Evolutionary conservation across 257 asterid species (phyloP).

Genomic region (Nicotiana attenuata): DNA sequence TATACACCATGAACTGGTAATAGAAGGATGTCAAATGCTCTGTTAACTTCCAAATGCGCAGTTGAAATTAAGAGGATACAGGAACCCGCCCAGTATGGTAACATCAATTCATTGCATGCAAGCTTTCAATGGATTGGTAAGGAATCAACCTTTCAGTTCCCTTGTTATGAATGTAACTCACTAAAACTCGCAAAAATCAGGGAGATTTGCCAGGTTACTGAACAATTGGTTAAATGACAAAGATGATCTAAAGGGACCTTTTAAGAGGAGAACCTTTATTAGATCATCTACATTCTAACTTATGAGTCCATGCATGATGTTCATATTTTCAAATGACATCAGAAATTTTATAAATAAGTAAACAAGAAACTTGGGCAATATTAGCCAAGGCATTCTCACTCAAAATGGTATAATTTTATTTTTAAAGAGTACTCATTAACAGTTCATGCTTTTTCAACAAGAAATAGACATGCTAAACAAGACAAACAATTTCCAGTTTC

Average conservation of each 20-base stretch:
- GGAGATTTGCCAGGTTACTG: not conserved
- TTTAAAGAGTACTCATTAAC: not conserved
- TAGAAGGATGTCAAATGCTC: not conserved
- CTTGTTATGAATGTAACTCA: not conserved
- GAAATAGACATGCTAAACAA: not conserved
- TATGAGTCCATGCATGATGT: not conserved
- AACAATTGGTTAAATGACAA: not conserved
- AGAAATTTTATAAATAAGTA: not conserved
- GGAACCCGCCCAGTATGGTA: not conserved
- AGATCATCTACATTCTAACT: not conserved
- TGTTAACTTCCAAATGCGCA: not conserved
- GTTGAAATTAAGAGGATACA: constrained; percentile 6
- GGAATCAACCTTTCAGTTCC: not conserved
- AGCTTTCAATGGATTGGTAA: constrained; percentile 2
- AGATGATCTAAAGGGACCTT: not conserved
- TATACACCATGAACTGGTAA: not conserved
- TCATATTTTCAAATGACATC: not conserved
- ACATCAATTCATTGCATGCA: not conserved
- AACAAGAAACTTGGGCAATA: not conserved
- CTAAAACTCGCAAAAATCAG: not conserved
- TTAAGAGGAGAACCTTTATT: not conserved
- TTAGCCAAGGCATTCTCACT: not conserved
- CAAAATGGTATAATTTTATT: not conserved
- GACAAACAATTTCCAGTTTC: not conserved
- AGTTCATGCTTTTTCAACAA: not conserved